phyloP scores from a whole-genome alignment of 371 early-diverging fungal species.

The Rhizomucor miehei region DNA sequence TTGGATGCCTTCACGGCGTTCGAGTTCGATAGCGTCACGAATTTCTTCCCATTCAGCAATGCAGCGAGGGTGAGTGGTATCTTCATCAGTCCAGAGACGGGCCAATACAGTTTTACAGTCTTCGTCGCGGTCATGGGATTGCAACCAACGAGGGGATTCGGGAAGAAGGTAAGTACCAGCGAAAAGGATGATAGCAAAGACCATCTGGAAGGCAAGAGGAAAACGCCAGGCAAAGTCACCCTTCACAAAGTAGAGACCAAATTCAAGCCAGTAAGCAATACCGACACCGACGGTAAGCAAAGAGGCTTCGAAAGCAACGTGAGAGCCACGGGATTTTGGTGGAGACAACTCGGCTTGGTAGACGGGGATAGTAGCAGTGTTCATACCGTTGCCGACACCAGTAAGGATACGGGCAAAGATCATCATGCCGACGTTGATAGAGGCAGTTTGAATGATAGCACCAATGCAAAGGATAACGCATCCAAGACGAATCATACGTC shows the following conservation, averaged over 20 bases:
- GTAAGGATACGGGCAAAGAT: conserved; percentile 45
- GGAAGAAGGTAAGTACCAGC: conserved; percentile 46
- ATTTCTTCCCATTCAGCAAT: conserved; percentile 47
- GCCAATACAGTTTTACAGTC: conserved; percentile 39
- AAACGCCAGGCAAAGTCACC: conserved; percentile 44
- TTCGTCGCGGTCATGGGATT: conserved; percentile 40
- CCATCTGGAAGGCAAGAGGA: conserved; percentile 43
- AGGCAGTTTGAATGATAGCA: conserved; percentile 31
- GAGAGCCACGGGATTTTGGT: conserved; percentile 40
- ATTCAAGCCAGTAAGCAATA: conserved; percentile 43
- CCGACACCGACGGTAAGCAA: conserved; percentile 33
- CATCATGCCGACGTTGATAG: conserved; percentile 33
- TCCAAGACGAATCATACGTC: conserved; percentile 31
- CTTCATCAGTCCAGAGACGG: conserved; percentile 44
- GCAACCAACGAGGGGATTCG: conserved; percentile 60
- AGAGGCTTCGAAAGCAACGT: conserved; percentile 38
- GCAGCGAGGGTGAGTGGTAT: conserved; percentile 41
- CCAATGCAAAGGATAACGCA: conserved; percentile 31
- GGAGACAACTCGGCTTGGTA: conserved; percentile 50
- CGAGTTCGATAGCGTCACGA: conserved; percentile 44
- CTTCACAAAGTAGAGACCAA: conserved; percentile 29
- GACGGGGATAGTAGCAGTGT: conserved; percentile 47
- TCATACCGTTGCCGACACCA: conserved; percentile 50
- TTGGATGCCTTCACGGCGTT: conserved; percentile 40
- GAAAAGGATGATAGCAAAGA: conserved; percentile 41